Evolutionary conservation across 805 yeast species (phyloP).

Genomic region (Lachancea meyersii): DNA sequence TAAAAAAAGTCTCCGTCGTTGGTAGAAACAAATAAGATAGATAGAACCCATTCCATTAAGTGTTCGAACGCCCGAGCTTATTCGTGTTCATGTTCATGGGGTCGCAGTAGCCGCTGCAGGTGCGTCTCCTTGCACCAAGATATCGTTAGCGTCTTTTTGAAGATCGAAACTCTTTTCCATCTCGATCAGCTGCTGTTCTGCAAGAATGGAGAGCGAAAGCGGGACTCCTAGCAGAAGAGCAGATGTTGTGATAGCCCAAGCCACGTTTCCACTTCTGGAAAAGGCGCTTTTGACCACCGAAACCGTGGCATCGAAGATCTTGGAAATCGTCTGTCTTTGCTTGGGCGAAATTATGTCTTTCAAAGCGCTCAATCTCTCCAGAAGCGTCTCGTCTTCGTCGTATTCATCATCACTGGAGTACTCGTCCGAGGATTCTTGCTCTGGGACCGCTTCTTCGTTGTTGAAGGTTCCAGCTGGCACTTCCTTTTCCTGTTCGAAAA

Average conservation of each 20-base stretch:
- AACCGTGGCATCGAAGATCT: slow-evolving; percentile 30
- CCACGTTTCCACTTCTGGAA: slow-evolving; percentile 60
- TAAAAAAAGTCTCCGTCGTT: neutral
- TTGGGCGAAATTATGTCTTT: slow-evolving; percentile 88
- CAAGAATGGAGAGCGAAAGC: slow-evolving; percentile 76
- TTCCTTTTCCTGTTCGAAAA: slow-evolving; percentile 18
- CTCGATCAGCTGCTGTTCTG: slow-evolving; percentile 90
- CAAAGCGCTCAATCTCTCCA: slow-evolving; percentile 84
- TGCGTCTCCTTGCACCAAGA: slow-evolving; percentile 58
- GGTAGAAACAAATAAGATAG: neutral
- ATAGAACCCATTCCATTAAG: neutral
- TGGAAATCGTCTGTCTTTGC: slow-evolving; percentile 52
- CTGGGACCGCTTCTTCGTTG: slow-evolving; percentile 38
- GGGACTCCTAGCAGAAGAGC: slow-evolving; percentile 89
- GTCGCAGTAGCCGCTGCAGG: slow-evolving; percentile 31
- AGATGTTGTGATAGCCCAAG: slow-evolving; percentile 84
- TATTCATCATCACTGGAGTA: slow-evolving; percentile 53
- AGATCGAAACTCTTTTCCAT: slow-evolving; percentile 86
- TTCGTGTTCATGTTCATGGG: neutral
- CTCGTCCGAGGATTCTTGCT: slow-evolving; percentile 38
- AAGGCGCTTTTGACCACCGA: slow-evolving; percentile 43
- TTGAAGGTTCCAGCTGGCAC: slow-evolving; percentile 45
- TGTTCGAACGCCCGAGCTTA: neutral
- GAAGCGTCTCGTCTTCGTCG: slow-evolving; percentile 76
- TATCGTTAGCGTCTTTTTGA: slow-evolving; percentile 71